Evolutionary conservation across 164 flowering plant genomes (phyloP), one percentile per base, ranked within the genome.

Genomic region (Magnolia officinalis): DNA sequence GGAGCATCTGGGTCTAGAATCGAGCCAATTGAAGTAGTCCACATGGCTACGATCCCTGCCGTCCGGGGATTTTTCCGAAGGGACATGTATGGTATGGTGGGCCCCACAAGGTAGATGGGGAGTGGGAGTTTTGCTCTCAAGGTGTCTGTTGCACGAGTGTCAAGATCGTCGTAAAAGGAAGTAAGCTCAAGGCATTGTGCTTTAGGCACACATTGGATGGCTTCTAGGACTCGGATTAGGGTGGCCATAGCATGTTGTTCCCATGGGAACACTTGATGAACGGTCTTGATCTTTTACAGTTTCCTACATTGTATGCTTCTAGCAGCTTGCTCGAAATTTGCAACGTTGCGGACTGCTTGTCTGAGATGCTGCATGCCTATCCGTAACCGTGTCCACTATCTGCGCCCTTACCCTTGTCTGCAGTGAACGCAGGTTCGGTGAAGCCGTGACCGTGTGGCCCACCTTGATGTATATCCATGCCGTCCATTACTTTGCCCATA

Each of bases 91-190:
- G 90, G 88, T 19, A 86, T 82, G 18, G 75, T 16, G 0, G 93
- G 91, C 0, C 93, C 91, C 14, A 89, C 31, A 16, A 84, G 19
- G 82, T 85, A 84, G 3, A 87, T 63, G 6, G 90, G 88, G 13
- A 79, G 13, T 55, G 61, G 61, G 16, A 37, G 45, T 37, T 37
- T 37, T 73, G 61, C 18, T 16, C 61, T 55, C 50, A 89, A 45
- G 24, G 82, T 67, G 49, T 84, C 79, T 0, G 79, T 70, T 9
- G 69, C 87, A 9, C 59, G 77, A 31, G 84, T 20, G 75, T 92
- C 95, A 1, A 92, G 87, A n/a, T n/a, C n/a, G 78, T 90, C 91
- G 51, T 79, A 76, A 65, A 80, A 71, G 7, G 91, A 81, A 31
- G 85, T 70, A 45, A 86, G 65, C 1, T 89, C 74, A 10, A 89